Conservation (phyloP, 148 eudicot species). For the Pharnaceum exiguum region DNA sequence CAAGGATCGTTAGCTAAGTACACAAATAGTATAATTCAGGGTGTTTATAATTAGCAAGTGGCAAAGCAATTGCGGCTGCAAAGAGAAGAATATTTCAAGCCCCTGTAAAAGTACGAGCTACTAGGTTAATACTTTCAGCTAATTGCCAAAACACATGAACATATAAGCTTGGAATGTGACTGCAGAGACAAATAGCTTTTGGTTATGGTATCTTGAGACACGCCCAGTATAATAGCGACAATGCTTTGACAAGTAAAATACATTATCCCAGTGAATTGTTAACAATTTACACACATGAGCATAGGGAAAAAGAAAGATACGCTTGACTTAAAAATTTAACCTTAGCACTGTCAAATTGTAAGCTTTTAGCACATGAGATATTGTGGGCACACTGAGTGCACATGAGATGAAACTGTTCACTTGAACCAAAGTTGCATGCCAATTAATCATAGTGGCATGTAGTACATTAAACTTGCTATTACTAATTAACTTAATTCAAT, state of each 20-base stretch:
- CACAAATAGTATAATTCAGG: too few species aligned
- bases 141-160: not conserved
- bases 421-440: conserved; percentile 1
- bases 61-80: conserved; percentile 20
- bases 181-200: conserved; percentile 7
- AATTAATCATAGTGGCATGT: not conserved
- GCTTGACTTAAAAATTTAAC: too few species aligned
- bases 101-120: too few species aligned
- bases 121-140: not conserved
- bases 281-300: too few species aligned
- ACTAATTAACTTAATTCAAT: too few species aligned
- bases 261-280: conserved; percentile 15
- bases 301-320: too few species aligned
- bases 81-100: not conserved
- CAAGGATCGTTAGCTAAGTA: not conserved
- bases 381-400: conserved; percentile 12
- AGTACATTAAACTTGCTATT: too few species aligned
- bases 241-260: conserved; percentile 8
- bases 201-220: conserved; percentile 40
- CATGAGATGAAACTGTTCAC: not conserved
- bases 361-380: conserved; percentile 21
- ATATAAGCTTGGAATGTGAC: not conserved
- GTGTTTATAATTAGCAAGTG: not conserved
- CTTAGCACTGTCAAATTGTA: not conserved
- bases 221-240: conserved; percentile 33